Evolutionary conservation across 1,284 basidiomycete genomes (phyloP), one percentile per base, ranked within the genome.

Genomic region (Microbotryum silenes-acaulis): DNA sequence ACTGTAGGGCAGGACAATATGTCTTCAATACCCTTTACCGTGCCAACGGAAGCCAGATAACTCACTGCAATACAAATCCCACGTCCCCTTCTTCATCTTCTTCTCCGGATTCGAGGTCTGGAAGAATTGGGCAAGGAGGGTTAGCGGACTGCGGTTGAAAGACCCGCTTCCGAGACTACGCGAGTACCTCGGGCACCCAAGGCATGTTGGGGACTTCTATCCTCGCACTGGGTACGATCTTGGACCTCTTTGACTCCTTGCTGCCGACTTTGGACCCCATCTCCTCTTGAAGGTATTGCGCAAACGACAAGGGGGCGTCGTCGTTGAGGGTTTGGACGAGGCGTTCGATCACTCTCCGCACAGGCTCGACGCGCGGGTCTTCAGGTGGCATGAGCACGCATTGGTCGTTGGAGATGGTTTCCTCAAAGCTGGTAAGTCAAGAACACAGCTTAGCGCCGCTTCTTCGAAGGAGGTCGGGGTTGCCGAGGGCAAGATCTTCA

Each of bases 101-200:
- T 79, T 80, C 56, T 78, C 72, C 37, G 79, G 79, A 64, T 79
- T 80, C 70, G 27, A 71, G 72, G 54, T 71, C 72, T 14, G 75
- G 76, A 31, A 56, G 68, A 37, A 64, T 67, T 48, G 66, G 47
- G n/a, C 62, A 61, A n/a, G 57, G 44, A 1, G 60, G 56, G 16
- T 60, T 57, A 44, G 66, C 65, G 14, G 56, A 62, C 37, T 65
- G 67, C 23, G 54, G 57, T 14, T 61, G 57, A 45, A 47, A 31
- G 14, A 61, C 57, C 16, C 42, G 21, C 10, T 47, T 53, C 49
- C 14, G 29, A 18, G 21, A 10, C 56, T 10, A 31, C 31, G 31
- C 31, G 7, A 31, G 6, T 46, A 64, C 63, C 63, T 62, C 60
- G 18, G 64, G 64, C 25, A 62, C 66, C 54, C 72, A 77, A 10